Base-by-base conservation (phyloP, 768 basidiomycete species). In the Naganishia onofrii region DNA sequence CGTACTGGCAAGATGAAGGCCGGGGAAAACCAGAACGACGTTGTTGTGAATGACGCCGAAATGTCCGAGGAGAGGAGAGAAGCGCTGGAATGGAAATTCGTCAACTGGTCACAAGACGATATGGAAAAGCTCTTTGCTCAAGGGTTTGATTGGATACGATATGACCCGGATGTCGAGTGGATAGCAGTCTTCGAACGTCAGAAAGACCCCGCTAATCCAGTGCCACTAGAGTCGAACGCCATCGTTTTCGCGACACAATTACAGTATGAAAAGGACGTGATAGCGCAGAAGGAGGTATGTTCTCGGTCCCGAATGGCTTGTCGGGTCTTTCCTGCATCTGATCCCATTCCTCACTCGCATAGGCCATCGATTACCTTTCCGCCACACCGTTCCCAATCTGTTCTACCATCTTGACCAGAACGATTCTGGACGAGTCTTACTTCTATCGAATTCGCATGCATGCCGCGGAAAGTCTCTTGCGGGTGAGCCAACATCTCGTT, bases 161-260 rank as follows among this genome's bases (percentile, higher is more conserved):
- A 98, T 85, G 96, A 99, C 77, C 93, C 96, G 19, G 96, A 99
- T 79, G 94, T 96, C 80, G 96, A 99, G 82, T 99, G 96, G 96
- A 90, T 98, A 67, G 90, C 92, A n/a, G 86, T 85, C 46, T 86
- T 97, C 71, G 88, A 88, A 72, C 98, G 17, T 72, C 69, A 60
- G 31, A 69, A 69, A 46, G 46, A 44, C 13, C 56, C 46, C 26
- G 42, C 21, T 17, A 56, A 38, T 44, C 31, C 29, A 48, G 38
- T 19, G 4, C 48, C 23, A 15, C 60, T 54, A 23, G 52, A 42
- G 34, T 60, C 46, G 8, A 63, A 93, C 97, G 82, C 92, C 92
- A 52, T 93, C 94, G 83, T 98, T 77, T 99, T 94, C 93, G 90
- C 95, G 26, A 92, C 89, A 48, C 96, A 98, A 79, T 83, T 99